Conservation (phyloP, 2,329 filamentous ascomycete genomes). For the Ophiostoma piceae region DNA sequence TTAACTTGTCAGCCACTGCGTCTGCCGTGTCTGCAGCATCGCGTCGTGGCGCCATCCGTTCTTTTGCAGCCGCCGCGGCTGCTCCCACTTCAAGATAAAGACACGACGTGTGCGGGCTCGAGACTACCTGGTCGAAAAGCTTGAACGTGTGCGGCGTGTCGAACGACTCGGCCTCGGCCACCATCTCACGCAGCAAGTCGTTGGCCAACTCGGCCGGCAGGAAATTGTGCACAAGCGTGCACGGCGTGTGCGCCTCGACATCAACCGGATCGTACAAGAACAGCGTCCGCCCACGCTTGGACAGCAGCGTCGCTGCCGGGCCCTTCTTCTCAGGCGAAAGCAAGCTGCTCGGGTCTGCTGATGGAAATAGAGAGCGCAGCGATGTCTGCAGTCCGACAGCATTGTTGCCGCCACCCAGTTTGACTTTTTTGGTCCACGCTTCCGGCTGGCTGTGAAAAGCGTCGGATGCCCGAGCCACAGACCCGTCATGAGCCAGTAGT, state of each 20-base stretch:
- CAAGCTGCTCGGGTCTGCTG: conserved; percentile 16
- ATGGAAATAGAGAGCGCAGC: conserved; percentile 40
- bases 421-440: conserved; percentile 30
- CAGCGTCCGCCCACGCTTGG: conserved; percentile 74
- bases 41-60: not conserved
- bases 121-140: conserved; percentile 79
- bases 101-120: conserved; percentile 75
- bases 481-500: conserved; percentile 71
- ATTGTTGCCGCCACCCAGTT: conserved; percentile 18
- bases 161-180: conserved; percentile 67
- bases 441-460: conserved; percentile 44
- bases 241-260: conserved; percentile 77
- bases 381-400: conserved; percentile 58
- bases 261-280: conserved; percentile 78
- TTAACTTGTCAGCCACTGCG: not conserved
- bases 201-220: conserved; percentile 67
- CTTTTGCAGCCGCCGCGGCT: not conserved
- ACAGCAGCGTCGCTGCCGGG: conserved; percentile 30
- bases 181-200: conserved; percentile 66
- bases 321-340: conserved; percentile 36
- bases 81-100: conserved; percentile 66
- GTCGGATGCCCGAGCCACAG: conserved; percentile 59
- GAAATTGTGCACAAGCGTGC: conserved; percentile 89
- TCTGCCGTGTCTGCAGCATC: not conserved
- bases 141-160: conserved; percentile 63